These are phyloP conservation scores for Nicotiana obtusifolia DNA, from an alignment of 257 asterid genomes.

Conservation along the genomic window DNA sequence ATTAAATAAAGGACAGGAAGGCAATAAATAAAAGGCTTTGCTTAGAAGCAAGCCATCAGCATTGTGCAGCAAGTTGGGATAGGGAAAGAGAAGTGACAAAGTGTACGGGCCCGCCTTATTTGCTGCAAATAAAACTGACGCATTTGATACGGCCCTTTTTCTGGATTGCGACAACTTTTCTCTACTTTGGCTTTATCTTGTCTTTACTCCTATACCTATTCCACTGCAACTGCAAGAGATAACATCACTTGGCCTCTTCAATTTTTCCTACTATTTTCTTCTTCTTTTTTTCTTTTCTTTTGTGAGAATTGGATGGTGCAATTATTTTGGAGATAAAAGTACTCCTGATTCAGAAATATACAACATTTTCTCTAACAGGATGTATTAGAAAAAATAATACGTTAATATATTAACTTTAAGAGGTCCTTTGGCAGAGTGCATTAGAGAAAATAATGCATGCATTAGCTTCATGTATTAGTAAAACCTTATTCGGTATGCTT, in stretches of 20 bases:
- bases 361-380: no score
- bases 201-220: not conserved
- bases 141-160: not conserved
- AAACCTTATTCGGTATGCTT: no score
- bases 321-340: no score
- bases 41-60: not conserved
- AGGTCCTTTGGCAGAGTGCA: no score
- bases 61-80: not conserved
- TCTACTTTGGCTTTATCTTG: constrained; percentile 4
- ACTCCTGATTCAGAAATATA: no score
- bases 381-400: no score
- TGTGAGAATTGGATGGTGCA: no score
- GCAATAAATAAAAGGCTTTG: not conserved
- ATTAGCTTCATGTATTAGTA: no score
- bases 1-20: not conserved
- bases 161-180: not conserved
- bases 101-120: not conserved
- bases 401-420: no score
- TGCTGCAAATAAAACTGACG: constrained; percentile 2
- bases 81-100: not conserved
- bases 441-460: no score
- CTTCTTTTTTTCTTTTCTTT: no score
- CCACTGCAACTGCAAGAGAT: not conserved
- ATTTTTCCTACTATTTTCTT: not conserved
- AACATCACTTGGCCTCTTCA: not conserved